Base-by-base conservation (phyloP, 1,284 basidiomycete genomes). In the Boletellus deceptivus region DNA sequence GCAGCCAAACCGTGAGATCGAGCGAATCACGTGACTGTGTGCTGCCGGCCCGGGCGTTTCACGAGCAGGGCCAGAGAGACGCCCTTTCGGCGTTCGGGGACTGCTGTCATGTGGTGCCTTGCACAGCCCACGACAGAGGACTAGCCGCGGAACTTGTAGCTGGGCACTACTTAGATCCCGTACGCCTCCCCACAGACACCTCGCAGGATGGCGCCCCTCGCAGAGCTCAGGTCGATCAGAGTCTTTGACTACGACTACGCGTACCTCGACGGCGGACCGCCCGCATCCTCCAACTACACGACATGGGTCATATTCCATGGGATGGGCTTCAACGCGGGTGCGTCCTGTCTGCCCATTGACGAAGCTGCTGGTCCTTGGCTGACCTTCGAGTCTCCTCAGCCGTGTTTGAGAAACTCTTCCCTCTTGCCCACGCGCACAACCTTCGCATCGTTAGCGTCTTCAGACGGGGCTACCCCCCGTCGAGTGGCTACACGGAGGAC, bases 221-320 rank as follows among this genome's bases (percentile, higher is more conserved):
- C 40, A 17, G 36, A 39, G 4, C 16, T 51, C 24, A 53, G 56
- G 39, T 50, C 48, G 10, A 43, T 65, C 43, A 57, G 34, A 25
- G 52, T 63, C 11, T 29, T 56, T n/a, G 54, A 52, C 36, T 37
- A 53, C 34, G 48, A 63, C 16, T 61, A 61, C n/a, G 4, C 47
- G 1, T 65, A 61, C 34, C 33, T 61, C 14, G 60, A 61, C 25
- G 61, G 60, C 11, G 62, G 62, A 2, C 46, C 52, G 1, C 60
- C 62, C 2, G 6, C 41, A 5, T 61, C 58, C 2, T 2, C 38
- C 14, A 34, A 47, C 34, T 63, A 64, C 18, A 61, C 55, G 3
- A 65, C 60, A 25, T 61, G 62, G 60, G 48, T 60, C 6, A 53
- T 63, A n/a, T 0, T 60, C n/a, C 59, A 61, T 24, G 59, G 60